These are phyloP conservation scores for Lepiota venenata DNA, from an alignment of 768 basidiomycete species.

Conservation along the genomic window DNA sequence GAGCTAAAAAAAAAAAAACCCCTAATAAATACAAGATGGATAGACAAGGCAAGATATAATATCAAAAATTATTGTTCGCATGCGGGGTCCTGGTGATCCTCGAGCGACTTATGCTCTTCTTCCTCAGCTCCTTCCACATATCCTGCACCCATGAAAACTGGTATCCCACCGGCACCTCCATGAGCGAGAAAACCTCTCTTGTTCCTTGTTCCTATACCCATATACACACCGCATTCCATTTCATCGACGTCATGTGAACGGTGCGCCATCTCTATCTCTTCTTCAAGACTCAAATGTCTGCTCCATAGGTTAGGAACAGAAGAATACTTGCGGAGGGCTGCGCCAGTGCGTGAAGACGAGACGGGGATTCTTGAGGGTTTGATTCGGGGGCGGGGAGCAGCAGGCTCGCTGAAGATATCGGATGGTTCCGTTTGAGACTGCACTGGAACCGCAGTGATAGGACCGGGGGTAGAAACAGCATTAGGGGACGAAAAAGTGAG, in stretches of 20 bases:
- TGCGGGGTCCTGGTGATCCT: slow-evolving; percentile 11
- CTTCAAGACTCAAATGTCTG: slow-evolving; percentile 57
- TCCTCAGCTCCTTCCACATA: slow-evolving; percentile 56
- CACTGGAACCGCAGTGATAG: neutral
- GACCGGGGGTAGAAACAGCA: slow-evolving; percentile 11
- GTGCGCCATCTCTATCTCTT: slow-evolving; percentile 55
- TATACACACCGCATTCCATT: slow-evolving; percentile 47
- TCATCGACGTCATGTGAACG: slow-evolving; percentile 22
- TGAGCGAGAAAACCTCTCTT: slow-evolving; percentile 66
- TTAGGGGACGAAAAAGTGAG: slow-evolving; percentile 4
- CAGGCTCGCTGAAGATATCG: neutral
- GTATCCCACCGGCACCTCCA: slow-evolving; percentile 69
- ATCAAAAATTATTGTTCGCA: slow-evolving; percentile 18
- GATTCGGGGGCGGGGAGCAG: neutral
- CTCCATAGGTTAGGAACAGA: slow-evolving; percentile 17
- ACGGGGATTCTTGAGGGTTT: slow-evolving; percentile 12
- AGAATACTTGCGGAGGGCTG: slow-evolving; percentile 12
- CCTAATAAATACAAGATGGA: neutral
- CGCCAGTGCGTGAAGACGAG: slow-evolving; percentile 7
- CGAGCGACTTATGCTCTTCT: slow-evolving; percentile 20
- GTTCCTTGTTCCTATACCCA: slow-evolving; percentile 53
- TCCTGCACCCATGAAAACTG: slow-evolving; percentile 70
- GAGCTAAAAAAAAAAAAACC: neutral
- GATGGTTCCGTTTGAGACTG: neutral
- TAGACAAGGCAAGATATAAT: neutral